Evolutionary conservation across 2,329 filamentous ascomycete genomes (phyloP).

Genomic region (Rutstroemia sydowiana): DNA sequence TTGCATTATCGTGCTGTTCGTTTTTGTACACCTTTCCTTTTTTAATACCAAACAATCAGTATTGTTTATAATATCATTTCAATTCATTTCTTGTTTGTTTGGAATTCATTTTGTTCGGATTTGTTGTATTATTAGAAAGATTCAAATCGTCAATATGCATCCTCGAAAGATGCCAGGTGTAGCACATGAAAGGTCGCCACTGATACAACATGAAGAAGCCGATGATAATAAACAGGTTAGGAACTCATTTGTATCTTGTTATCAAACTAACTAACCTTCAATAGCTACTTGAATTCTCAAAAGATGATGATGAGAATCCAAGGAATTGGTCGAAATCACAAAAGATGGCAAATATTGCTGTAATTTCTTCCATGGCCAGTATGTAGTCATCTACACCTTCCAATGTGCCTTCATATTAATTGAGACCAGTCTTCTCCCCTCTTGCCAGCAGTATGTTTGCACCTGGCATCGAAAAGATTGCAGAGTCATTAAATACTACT

Average conservation of each 20-base stretch:
- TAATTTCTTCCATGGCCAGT: slow-evolving; percentile 24
- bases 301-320: slow-evolving; percentile 21
- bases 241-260: neutral
- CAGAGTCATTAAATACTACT: slow-evolving; percentile 21
- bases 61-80: too few species aligned
- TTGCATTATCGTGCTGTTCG: too few species aligned
- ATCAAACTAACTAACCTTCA: neutral
- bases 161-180: neutral
- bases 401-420: neutral
- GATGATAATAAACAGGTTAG: neutral
- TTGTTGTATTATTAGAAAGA: neutral
- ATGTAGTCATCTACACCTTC: neutral
- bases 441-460: slow-evolving; percentile 40
- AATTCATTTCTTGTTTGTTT: too few species aligned
- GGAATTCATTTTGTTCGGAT: too few species aligned
- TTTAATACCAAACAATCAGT: too few species aligned
- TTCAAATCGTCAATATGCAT: neutral
- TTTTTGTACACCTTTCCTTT: too few species aligned
- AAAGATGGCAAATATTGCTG: slow-evolving; percentile 22
- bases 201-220: slow-evolving; percentile 14
- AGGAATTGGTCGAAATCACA: slow-evolving; percentile 21
- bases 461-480: slow-evolving; percentile 40
- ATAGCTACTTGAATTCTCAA: slow-evolving; percentile 11
- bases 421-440: slow-evolving; percentile 8
- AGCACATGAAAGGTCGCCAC: slow-evolving; percentile 14